Evolutionary conservation across 192 early-diverging fungal genomes (phyloP).

Genomic region (Backusella australiensis): DNA sequence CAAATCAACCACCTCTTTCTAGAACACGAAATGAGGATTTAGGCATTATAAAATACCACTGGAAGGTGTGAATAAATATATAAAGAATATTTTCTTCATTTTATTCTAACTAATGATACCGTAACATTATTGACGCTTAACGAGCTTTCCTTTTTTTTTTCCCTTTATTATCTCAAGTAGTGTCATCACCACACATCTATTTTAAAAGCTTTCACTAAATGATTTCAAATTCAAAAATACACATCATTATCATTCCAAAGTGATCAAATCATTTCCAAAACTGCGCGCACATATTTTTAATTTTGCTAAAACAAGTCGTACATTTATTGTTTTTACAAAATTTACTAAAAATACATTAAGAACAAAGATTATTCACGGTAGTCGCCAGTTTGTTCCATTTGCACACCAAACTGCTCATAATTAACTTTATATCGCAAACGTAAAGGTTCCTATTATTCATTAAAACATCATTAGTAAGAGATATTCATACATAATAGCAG

Average conservation of each 20-base stretch:
- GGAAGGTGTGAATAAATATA: no score
- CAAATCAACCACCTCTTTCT: no score
- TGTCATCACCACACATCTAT: no score
- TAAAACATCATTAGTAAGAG: not conserved
- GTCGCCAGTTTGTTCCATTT: conserved; percentile 44
- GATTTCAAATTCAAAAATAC: not conserved
- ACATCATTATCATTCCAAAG: not conserved
- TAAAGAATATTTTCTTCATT: no score
- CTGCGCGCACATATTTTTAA: not conserved
- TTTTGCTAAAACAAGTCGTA: not conserved
- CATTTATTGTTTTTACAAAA: not conserved
- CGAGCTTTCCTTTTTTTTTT: not conserved
- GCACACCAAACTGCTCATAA: conserved; percentile 37
- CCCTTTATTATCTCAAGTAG: not conserved
- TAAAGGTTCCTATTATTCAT: conserved; percentile 14
- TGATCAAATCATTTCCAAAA: not conserved
- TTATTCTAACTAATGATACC: no score
- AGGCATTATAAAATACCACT: no score
- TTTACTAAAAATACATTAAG: not conserved
- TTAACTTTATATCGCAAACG: conserved; percentile 46
- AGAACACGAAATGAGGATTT: no score
- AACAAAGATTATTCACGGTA: not conserved
- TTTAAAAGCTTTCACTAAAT: not conserved
- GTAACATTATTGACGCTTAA: not conserved
- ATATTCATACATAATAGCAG: not conserved